Evolutionary conservation across 805 yeast genomes (phyloP).

Genomic region (Metschnikowia lochheadii): DNA sequence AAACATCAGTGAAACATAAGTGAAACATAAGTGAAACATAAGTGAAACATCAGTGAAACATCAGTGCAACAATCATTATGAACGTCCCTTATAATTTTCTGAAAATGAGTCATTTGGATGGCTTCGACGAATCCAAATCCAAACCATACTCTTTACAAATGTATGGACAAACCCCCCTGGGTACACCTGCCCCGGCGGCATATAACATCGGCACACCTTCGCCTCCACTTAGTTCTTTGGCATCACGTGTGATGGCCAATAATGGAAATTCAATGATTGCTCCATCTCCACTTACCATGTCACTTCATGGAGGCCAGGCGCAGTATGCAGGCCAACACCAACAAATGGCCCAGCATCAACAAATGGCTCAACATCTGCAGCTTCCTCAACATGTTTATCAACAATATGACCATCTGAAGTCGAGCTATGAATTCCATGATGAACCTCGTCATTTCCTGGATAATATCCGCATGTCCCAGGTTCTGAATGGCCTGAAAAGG

Average conservation of each 20-base stretch:
- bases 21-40: too few species aligned
- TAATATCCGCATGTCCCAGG: background rate
- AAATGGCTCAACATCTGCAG: slow-evolving; percentile 2
- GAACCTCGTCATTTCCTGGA: slow-evolving; percentile 6
- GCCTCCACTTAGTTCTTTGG: slow-evolving; percentile 7
- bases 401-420: slow-evolving; percentile 3
- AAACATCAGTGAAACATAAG: too few species aligned
- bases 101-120: slow-evolving; percentile 4
- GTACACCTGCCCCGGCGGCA: slow-evolving; percentile 3
- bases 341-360: slow-evolving; percentile 6
- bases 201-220: slow-evolving; percentile 11
- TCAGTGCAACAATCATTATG: background rate
- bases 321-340: slow-evolving; percentile 8
- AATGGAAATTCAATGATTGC: slow-evolving; percentile 6
- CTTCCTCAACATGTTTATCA: background rate
- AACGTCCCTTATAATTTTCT: slow-evolving; percentile 9
- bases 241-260: slow-evolving; percentile 9
- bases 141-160: slow-evolving; percentile 10
- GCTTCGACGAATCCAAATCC: slow-evolving; percentile 3
- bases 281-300: slow-evolving; percentile 11
- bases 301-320: slow-evolving; percentile 1
- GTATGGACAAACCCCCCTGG: slow-evolving; percentile 6
- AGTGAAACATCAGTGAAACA: too few species aligned
- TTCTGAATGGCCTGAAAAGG: background rate
- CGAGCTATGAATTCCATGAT: slow-evolving; percentile 7